Percentiles rank a stretch among this genome's conserved stretches.
Conservation (phyloP, 768 basidiomycete species). For the Psilocybe subaeruginosa region DNA sequence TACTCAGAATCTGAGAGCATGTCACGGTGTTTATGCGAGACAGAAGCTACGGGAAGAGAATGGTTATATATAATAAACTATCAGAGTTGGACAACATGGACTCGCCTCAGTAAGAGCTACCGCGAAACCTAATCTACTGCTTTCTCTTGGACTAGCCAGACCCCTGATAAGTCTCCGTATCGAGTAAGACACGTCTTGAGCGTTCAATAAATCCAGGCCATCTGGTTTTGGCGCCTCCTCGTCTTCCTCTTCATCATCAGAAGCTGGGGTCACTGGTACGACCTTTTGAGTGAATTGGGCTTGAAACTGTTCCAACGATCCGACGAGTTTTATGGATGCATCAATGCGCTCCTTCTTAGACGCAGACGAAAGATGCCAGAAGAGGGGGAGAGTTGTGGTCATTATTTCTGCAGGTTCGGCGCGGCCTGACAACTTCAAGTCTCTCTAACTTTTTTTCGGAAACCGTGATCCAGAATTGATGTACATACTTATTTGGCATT, state of each 20-base stretch:
- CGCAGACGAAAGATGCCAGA: constrained; percentile 90
- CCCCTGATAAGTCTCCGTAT: constrained; percentile 86
- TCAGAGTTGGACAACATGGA: constrained; percentile 7
- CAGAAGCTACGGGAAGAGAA: constrained; percentile 62
- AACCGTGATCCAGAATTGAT: constrained; percentile 17
- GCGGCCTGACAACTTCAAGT: constrained; percentile 2
- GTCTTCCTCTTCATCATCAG: constrained; percentile 46
- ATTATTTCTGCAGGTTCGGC: constrained; percentile 37
- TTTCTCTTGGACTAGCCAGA: constrained; percentile 89
- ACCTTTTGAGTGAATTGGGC: constrained; percentile 55
- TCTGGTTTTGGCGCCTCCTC: constrained; percentile 49
- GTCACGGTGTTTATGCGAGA: constrained; percentile 79
- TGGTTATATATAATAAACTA: constrained; percentile 4
- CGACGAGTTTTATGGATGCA: constrained; percentile 84
- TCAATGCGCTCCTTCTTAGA: constrained; percentile 80
- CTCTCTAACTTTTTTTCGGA: constrained; percentile 19
- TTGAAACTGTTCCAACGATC: constrained; percentile 86
- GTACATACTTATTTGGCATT: not conserved
- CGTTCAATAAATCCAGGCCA: constrained; percentile 69
- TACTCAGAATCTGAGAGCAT: constrained; percentile 73
- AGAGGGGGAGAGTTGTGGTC: constrained; percentile 89
- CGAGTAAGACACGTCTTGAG: constrained; percentile 92
- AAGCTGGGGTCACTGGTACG: constrained; percentile 31
- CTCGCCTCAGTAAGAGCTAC: constrained; percentile 94
- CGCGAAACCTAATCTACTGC: constrained; percentile 92